Conservation (phyloP, 1,284 basidiomycete genomes). For the Melanopsichium pennsylvanicum region DNA sequence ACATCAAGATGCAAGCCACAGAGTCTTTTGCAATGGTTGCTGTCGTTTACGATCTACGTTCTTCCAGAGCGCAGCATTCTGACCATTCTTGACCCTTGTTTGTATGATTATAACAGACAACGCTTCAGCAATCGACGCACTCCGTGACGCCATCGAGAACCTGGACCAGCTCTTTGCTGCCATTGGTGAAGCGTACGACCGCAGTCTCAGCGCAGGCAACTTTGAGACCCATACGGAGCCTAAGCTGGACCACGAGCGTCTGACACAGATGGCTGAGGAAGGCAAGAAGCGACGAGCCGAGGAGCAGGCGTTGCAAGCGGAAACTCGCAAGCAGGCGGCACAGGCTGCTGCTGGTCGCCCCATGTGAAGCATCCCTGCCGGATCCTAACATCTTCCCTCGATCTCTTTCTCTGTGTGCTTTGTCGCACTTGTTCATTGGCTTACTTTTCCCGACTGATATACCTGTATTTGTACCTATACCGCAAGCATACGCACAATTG, state of each 20-base stretch:
- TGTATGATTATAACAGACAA: slow-evolving; percentile 18
- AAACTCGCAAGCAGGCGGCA: slow-evolving; percentile 31
- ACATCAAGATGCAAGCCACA: slow-evolving; percentile 3
- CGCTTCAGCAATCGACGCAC: slow-evolving; percentile 53
- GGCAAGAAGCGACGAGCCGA: slow-evolving; percentile 40
- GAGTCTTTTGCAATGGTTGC: slow-evolving; percentile 9
- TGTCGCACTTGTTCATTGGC: not conserved
- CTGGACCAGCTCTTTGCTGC: slow-evolving; percentile 57
- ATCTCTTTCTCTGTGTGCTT: not conserved
- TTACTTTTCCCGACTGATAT: slow-evolving; percentile 5
- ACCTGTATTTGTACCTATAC: slow-evolving; percentile 42
- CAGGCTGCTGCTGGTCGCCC: slow-evolving; percentile 35
- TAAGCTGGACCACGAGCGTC: slow-evolving; percentile 44
- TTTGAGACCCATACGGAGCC: slow-evolving; percentile 50
- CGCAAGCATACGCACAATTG: no score
- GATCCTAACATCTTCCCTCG: not conserved
- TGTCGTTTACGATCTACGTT: not conserved
- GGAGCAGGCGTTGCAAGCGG: slow-evolving; percentile 36
- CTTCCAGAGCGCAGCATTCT: not conserved
- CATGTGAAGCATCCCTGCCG: slow-evolving; percentile 13
- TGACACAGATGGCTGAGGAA: slow-evolving; percentile 31
- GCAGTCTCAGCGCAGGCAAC: slow-evolving; percentile 48
- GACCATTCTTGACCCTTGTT: not conserved
- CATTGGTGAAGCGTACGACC: slow-evolving; percentile 55
- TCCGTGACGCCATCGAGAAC: slow-evolving; percentile 57